Conservation (phyloP, 2,329 filamentous ascomycete species). For the Elsinoe perseae region DNA sequence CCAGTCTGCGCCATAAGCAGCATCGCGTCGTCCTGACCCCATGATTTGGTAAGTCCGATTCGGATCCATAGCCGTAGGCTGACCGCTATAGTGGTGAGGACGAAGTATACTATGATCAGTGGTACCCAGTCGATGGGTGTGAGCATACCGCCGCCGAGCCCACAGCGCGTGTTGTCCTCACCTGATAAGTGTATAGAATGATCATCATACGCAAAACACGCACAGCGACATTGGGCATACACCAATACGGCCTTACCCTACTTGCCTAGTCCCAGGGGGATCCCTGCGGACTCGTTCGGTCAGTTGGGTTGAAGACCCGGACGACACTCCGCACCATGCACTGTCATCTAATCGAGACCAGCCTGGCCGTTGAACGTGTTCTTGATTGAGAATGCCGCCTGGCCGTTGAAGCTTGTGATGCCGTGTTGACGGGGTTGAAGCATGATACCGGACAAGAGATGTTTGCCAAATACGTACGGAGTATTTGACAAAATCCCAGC, state of each 20-base stretch:
- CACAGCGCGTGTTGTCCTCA: neutral
- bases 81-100: neutral
- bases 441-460: neutral
- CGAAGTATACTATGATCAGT: neutral
- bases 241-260: neutral
- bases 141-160: neutral
- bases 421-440: neutral
- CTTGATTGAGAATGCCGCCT: neutral
- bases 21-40: constrained; percentile 11
- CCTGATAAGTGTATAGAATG: neutral
- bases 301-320: neutral
- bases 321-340: neutral
- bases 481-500: neutral
- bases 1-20: constrained; percentile 5
- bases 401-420: neutral
- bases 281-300: neutral
- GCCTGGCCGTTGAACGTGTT: constrained; percentile 4
- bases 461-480: neutral
- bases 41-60: neutral
- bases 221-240: neutral
- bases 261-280: neutral
- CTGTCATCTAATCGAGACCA: neutral
- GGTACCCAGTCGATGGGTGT: constrained; percentile 7
- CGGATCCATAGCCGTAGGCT: constrained; percentile 2
- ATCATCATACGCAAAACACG: neutral